Conservation (phyloP, 257 asterid genomes). For the Nicotiana undulata region DNA sequence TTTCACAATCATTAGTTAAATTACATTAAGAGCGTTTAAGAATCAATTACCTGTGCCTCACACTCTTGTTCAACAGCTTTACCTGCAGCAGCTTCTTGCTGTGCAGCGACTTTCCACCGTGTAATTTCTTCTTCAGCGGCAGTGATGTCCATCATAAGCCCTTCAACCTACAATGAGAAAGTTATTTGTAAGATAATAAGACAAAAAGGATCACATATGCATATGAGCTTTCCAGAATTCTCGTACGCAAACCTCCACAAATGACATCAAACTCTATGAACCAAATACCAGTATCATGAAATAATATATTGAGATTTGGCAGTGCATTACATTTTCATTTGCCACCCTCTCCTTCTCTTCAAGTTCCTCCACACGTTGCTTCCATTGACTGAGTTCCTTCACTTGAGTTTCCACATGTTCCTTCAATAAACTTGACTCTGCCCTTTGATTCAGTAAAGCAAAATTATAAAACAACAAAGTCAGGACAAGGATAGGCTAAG, state of each 20-base stretch:
- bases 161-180: conserved; percentile 61
- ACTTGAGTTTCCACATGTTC: conserved; percentile 67
- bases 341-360: conserved; percentile 94
- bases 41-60: conserved; percentile 49
- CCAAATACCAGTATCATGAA: not conserved
- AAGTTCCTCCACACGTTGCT: conserved; percentile 71
- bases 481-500: not conserved
- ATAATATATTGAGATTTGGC: not conserved
- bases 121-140: conserved; percentile 92
- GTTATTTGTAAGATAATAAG: not conserved
- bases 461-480: not conserved
- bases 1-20: not conserved
- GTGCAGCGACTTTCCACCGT: conserved; percentile 95
- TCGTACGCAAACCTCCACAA: not conserved
- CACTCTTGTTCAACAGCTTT: conserved; percentile 83
- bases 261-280: not conserved
- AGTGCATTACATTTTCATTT: conserved; percentile 62
- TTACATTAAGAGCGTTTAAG: not conserved
- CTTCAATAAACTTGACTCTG: conserved; percentile 70
- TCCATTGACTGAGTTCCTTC: conserved; percentile 77
- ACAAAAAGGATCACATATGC: not conserved
- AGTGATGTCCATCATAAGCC: conserved; percentile 87
- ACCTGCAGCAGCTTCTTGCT: conserved; percentile 98
- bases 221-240: not conserved
- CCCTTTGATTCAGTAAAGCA: conserved; percentile 52